phyloP scores from a whole-genome alignment of 306 rosid genomes.

The Phaseolus lunatus region DNA sequence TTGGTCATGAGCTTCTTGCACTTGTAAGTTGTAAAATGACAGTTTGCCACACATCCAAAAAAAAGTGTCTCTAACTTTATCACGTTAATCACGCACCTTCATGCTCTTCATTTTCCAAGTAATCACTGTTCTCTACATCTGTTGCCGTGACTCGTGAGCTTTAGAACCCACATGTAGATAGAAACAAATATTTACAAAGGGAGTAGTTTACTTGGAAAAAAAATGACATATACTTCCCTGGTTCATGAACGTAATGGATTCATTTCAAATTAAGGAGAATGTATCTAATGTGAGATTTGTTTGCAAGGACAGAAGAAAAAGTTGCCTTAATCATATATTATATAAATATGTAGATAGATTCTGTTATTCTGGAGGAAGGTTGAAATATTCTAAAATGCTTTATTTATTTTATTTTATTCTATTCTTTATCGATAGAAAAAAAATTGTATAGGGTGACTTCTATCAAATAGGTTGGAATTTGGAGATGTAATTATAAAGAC shows the following conservation, averaged over 20 bases:
- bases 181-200: neutral
- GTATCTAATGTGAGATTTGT: neutral
- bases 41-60: constrained; percentile 47
- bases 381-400: no score
- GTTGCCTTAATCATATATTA: neutral
- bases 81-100: constrained; percentile 81
- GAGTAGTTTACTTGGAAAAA: constrained; percentile 3
- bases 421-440: no score
- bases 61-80: constrained; percentile 47
- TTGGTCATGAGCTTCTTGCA: constrained; percentile 72
- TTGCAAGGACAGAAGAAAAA: neutral
- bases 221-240: neutral
- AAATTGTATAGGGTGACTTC: no score
- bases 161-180: neutral
- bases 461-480: no score
- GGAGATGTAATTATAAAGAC: no score
- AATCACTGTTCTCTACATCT: constrained; percentile 31
- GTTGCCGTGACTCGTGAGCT: constrained; percentile 41
- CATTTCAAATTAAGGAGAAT: neutral
- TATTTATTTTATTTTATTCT: no score
- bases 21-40: constrained; percentile 54
- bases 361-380: no score
- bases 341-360: no score
- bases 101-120: constrained; percentile 42
- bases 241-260: constrained; percentile 1